Evolutionary conservation across 352 stramenopile genomes (phyloP), one percentile per base, ranked within the genome.

Genomic region (Pilasporangium apinafurcum): DNA sequence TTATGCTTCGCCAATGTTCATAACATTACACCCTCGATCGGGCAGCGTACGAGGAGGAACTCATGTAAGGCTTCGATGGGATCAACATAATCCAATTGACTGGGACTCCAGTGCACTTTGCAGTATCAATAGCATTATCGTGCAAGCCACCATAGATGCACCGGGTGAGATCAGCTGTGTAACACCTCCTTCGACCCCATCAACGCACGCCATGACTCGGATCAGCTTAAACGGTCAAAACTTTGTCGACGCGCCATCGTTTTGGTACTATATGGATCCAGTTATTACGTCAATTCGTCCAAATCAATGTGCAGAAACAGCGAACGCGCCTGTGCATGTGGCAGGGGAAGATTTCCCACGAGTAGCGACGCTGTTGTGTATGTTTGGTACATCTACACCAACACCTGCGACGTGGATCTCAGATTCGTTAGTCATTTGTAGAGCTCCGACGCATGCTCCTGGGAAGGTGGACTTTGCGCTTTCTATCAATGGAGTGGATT

Each of bases 401-500:
- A 41, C 47, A 16, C 16, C 33, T 1, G 64, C 64, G 2, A 29
- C 58, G 22, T 74, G 58, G 54, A 21, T 66, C 8, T 78, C 61
- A 1, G 13, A 44, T 1, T 38, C 27, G 8, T 33, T 59, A 10
- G 44, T 70, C 2, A 41, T 61, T 24, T 80, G 64, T 27, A 45
- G 33, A 0, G 40, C 59, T 4, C 66, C 70, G 31, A 7, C 32
- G 12, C 61, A 71, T 47, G 33, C 30, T 16, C 42, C 45, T 9
- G 48, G 47, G 10, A 49, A 13, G 31, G 46, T 71, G 28, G n/a
- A 30, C 12, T 49, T 81, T 25, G 37, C 45, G 0, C 67, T 89
- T 41, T 80, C 77, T 4, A 43, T 75, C 1, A 85, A 89, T 29
- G 66, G 56, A n/a, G 37, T 76, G 3, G 69, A 86, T 37, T 53